phyloP scores from a whole-genome alignment of 208 protist genomes.

The Trypanosoma brucei region DNA sequence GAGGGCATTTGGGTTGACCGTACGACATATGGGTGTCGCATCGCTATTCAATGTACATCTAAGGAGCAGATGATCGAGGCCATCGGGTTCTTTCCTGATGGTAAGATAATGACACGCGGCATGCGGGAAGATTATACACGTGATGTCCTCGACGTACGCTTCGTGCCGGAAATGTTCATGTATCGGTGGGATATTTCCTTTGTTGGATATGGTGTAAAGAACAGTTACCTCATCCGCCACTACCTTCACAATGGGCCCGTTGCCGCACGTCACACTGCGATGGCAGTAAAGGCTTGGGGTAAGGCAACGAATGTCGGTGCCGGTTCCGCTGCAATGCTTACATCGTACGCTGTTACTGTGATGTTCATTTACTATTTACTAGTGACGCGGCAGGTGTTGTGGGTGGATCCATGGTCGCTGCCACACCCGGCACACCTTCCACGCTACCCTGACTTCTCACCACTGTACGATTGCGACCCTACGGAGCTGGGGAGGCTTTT shows the following conservation, averaged over 20 bases:
- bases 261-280: conserved; percentile 66
- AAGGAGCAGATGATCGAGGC: conserved; percentile 84
- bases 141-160: conserved; percentile 77
- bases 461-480: conserved; percentile 65
- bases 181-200: conserved; percentile 91
- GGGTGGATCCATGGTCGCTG: conserved; percentile 85
- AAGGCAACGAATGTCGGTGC: conserved; percentile 80
- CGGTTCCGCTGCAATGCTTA: conserved; percentile 81
- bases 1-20: conserved; percentile 85
- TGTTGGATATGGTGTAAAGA: conserved; percentile 87
- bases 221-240: conserved; percentile 83
- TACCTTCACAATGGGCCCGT: conserved; percentile 69
- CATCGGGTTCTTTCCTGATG: conserved; percentile 84
- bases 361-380: conserved; percentile 86
- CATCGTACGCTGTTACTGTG: conserved; percentile 85
- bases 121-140: conserved; percentile 87
- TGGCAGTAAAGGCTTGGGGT: conserved; percentile 88
- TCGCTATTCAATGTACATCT: conserved; percentile 75
- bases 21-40: conserved; percentile 78
- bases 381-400: conserved; percentile 64
- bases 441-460: conserved; percentile 81
- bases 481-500: conserved; percentile 60
- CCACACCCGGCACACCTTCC: conserved; percentile 83
- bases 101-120: conserved; percentile 79
- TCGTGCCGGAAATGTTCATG: conserved; percentile 85